Conservation (phyloP, 805 yeast genomes). For the Barnettozyma salicaria region DNA sequence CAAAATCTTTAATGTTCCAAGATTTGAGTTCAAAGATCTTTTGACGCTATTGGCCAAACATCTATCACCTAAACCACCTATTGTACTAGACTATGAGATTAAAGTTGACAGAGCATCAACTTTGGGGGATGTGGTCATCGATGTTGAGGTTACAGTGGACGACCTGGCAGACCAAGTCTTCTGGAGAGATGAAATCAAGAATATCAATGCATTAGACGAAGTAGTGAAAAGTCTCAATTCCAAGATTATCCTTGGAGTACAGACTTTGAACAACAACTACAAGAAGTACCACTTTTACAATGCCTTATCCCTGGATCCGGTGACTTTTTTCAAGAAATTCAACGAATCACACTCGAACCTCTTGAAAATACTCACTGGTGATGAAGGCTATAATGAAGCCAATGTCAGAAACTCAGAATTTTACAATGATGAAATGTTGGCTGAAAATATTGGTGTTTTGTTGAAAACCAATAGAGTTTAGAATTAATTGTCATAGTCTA, state of each 20-base stretch:
- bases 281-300: slow-evolving; percentile 76
- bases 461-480: slow-evolving; percentile 28
- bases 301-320: slow-evolving; percentile 85
- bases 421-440: slow-evolving; percentile 32
- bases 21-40: slow-evolving; percentile 64
- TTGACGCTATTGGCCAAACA: slow-evolving; percentile 64
- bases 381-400: slow-evolving; percentile 86
- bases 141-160: slow-evolving; percentile 54
- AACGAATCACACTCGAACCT: slow-evolving; percentile 77
- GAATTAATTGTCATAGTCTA: too few species aligned
- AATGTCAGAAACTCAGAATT: slow-evolving; percentile 77
- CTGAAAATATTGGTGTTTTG: slow-evolving; percentile 11
- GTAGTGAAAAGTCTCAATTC: slow-evolving; percentile 30
- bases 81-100: slow-evolving; percentile 66
- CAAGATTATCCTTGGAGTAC: slow-evolving; percentile 37
- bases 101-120: slow-evolving; percentile 74
- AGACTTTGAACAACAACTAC: slow-evolving; percentile 44
- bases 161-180: slow-evolving; percentile 25
- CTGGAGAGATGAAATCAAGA: slow-evolving; percentile 29
- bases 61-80: slow-evolving; percentile 72
- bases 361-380: slow-evolving; percentile 80
- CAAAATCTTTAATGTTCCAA: slow-evolving; percentile 40
- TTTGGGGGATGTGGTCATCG: slow-evolving; percentile 74
- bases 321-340: slow-evolving; percentile 65
- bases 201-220: slow-evolving; percentile 24